Base-by-base conservation (phyloP, 768 basidiomycete species). In the Lanmaoa rubissima region DNA sequence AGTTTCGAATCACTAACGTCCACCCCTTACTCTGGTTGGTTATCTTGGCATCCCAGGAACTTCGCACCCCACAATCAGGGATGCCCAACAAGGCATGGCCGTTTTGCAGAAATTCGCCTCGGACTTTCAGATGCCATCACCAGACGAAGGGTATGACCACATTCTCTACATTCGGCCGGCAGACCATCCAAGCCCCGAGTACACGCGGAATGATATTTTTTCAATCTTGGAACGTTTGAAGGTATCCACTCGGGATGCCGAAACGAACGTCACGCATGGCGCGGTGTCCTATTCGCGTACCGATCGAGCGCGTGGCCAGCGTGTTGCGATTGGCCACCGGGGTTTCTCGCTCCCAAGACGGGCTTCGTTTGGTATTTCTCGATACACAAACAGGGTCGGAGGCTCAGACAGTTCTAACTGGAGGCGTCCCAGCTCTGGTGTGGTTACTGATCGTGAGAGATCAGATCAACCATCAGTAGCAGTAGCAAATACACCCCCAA, bases 41-140 rank as follows among this genome's bases (percentile, higher is more conserved):
- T 51, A 45, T 61, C 53, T 51, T 53, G 55, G 55, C 53, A 40
- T 61, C 44, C 65, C 66, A 92, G 90, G 90, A 63, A 79, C 78
- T 36, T 76, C 73, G 48, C 90, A 91, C 73, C 92, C 90, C 50
- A 93, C 91, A 52, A 92, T 93, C 71, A 83, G 75, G 60, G 77
- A 71, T 60, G 76, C 79, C 51, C 79, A 81, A 65, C 77, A 82
- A 43, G 88, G 83, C 19, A 64, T 86, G 63, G 72, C 75, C 36
- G 74, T 91, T n/a, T 76, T 92, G 53, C 76, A 81, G 58, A 81
- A 82, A 51, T 90, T 93, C 70, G 79, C 79, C 46, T 75, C 78
- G 48, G 82, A 85, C 61, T 87, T 85, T 65, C 74, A 76, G 65
- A 66, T 75, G 28, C 90, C 90, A 31, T 67, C 68, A 21, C 63